Percentiles rank a stretch among this genome's conserved stretches.
phyloP scores from a whole-genome alignment of 2,329 filamentous ascomycete genomes.

The Dothistroma pini region DNA sequence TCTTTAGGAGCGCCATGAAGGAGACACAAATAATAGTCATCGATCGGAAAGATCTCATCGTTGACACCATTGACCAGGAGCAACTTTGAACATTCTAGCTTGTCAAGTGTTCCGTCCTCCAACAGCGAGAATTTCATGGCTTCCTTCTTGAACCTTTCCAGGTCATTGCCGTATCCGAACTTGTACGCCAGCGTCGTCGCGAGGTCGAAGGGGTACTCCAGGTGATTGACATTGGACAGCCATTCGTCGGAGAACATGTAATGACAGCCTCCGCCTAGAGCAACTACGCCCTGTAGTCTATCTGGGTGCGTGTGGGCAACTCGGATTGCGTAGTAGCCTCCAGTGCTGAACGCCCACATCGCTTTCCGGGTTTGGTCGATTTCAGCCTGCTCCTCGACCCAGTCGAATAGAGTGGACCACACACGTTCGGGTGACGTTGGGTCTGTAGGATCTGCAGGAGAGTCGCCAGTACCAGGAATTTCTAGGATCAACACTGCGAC shows the following conservation, averaged over 20 bases:
- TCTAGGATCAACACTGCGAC: conserved; percentile 52
- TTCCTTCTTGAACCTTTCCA: conserved; percentile 48
- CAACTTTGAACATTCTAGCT: conserved; percentile 46
- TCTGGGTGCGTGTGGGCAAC: conserved; percentile 55
- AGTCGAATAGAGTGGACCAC: conserved; percentile 54
- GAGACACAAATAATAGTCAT: conserved; percentile 56
- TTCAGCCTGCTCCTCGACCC: conserved; percentile 46
- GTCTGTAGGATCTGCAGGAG: conserved; percentile 48
- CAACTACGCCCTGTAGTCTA: conserved; percentile 50
- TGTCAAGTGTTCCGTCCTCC: conserved; percentile 53
- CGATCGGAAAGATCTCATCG: conserved; percentile 61
- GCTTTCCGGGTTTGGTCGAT: conserved; percentile 50
- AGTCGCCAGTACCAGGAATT: conserved; percentile 58
- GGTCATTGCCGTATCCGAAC: conserved; percentile 42
- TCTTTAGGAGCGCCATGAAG: conserved; percentile 53
- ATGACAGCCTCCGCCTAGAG: conserved; percentile 55
- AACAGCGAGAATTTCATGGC: conserved; percentile 54
- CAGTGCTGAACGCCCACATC: conserved; percentile 57
- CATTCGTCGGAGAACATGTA: conserved; percentile 56
- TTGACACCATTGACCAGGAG: conserved; percentile 57
- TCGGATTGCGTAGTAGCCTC: conserved; percentile 57
- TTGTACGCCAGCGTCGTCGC: conserved; percentile 51
- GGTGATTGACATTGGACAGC: conserved; percentile 52
- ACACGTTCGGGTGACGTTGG: conserved; percentile 51
- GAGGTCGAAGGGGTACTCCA: conserved; percentile 60